Base-by-base conservation (phyloP, 2,329 filamentous ascomycete species). In the Cladophialophora chaetospira region DNA sequence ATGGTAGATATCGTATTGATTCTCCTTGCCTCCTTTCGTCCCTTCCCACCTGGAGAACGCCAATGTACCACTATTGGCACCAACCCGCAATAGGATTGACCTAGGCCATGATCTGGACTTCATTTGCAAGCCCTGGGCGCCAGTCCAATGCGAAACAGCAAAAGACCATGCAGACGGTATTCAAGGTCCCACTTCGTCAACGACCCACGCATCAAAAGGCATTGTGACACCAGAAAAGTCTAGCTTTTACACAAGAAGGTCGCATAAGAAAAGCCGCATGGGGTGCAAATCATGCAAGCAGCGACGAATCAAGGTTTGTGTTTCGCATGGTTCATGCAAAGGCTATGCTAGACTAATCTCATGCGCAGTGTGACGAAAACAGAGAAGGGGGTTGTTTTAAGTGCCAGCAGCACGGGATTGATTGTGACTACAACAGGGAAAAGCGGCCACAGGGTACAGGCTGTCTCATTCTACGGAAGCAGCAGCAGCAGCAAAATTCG, bases 261-360 rank as follows among this genome's bases (percentile, higher is more conserved):
- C 56, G 25, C 60, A 62, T 29, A 59, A 35, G 26, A 62, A 62
- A 29, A 56, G 52, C 23, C 47, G 60, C 5, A 21, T 28, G 1
- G 60, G 60, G 3, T 62, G 60, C 42, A 55, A 23, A 35, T 53
- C 43, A 13, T 62, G 60, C 35, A 62, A 62, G 28, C 47, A 49
- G 26, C 48, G 60, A 36, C 52, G 53, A 28, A 45, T 62, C 45
- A 59, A 59, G 53, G 57, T 56, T 40, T 21, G 36, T 40, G 17
- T 40, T 10, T 40, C 36, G 1, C 9, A 1, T 11, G 10, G 17
- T 21, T 40, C 1, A 40, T 19, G 15, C 36, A 21, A n/a, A 4
- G 36, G 36, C 36, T 17, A 5, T 3, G 36, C 8, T 17, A 19
- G 36, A 40, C 11, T 17, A 15, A 21, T 15, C 47, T 57, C n/a